These are phyloP conservation scores for Solioccasus polychromus DNA, from an alignment of 768 basidiomycete species.

Conservation along the genomic window DNA sequence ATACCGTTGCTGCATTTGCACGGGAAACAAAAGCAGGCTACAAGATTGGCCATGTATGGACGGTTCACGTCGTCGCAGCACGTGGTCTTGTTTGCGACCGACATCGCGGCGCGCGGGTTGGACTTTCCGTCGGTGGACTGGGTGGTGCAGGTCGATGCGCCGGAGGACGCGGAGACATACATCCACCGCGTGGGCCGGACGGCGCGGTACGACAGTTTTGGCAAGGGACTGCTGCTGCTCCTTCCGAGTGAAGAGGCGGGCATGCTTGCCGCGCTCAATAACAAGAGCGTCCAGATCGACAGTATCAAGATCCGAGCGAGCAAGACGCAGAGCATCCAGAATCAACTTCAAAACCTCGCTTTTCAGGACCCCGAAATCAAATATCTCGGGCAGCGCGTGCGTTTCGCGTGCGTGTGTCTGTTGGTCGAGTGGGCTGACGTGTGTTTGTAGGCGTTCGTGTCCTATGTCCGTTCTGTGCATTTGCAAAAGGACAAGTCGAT, in stretches of 20 bases:
- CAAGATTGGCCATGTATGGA: constrained; percentile 77
- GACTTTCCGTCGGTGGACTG: constrained; percentile 97
- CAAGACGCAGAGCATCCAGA: constrained; percentile 81
- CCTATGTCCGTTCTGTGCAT: constrained; percentile 89
- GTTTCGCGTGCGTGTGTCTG: constrained; percentile 23
- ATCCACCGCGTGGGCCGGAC: constrained; percentile 97
- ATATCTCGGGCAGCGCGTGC: constrained; percentile 88
- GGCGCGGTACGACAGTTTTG: constrained; percentile 88
- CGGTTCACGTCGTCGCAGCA: constrained; percentile 81
- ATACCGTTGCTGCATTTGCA: constrained; percentile 90
- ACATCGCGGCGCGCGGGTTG: constrained; percentile 92
- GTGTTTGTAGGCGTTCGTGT: constrained; percentile 80
- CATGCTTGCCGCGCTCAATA: constrained; percentile 68
- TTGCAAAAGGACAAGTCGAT: constrained; percentile 92
- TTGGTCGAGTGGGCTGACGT: neutral
- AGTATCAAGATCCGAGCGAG: constrained; percentile 87
- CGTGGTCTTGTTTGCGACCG: constrained; percentile 90
- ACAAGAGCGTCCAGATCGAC: constrained; percentile 67
- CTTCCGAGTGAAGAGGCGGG: constrained; percentile 92
- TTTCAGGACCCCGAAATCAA: constrained; percentile 98
- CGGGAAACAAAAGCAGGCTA: constrained; percentile 95
- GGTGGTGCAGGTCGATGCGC: constrained; percentile 94
- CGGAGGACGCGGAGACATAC: constrained; percentile 97
- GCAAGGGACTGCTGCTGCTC: constrained; percentile 79
- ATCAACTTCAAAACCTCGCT: constrained; percentile 86